phyloP scores from a whole-genome alignment of 1,284 basidiomycete species.

The Rhodotorula sp. region DNA sequence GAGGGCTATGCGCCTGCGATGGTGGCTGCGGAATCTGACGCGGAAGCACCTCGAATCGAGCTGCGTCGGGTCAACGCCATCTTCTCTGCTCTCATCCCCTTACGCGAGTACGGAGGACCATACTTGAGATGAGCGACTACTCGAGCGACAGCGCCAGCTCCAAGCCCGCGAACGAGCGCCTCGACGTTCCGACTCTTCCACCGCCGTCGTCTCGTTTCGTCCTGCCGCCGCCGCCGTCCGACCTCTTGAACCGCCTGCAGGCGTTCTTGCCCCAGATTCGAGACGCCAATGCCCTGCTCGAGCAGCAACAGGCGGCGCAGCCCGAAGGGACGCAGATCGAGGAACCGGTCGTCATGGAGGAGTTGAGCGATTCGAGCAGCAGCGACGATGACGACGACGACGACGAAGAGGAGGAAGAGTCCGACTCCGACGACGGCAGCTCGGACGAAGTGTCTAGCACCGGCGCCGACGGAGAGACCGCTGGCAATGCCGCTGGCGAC shows the following conservation, averaged over 20 bases:
- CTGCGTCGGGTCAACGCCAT: too few relatives aligned
- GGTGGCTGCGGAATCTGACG: too few relatives aligned
- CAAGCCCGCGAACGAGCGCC: constrained; percentile 12
- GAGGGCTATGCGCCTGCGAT: too few relatives aligned
- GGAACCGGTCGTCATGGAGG: constrained; percentile 31
- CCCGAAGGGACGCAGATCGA: constrained; percentile 7
- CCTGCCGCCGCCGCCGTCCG: constrained; percentile 36
- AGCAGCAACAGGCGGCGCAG: not conserved
- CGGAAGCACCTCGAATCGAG: too few relatives aligned
- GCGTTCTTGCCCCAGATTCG: constrained; percentile 39
- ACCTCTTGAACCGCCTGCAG: constrained; percentile 33
- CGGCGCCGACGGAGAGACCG: not conserved
- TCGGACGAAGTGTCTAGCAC: not conserved
- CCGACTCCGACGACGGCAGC: constrained; percentile 1
- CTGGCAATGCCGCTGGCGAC: not conserved
- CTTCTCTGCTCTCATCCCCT: too few relatives aligned
- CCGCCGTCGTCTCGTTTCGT: constrained; percentile 35
- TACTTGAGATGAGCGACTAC: not conserved
- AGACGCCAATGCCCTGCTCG: constrained; percentile 31
- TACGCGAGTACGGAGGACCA: too few relatives aligned
- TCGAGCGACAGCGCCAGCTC: not conserved
- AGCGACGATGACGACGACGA: not conserved
- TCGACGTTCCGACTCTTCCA: constrained; percentile 29
- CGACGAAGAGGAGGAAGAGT: not conserved
- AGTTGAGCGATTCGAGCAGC: constrained; percentile 20